Conservation (phyloP, 306 rosid genomes). For the Boehmeria nivea region DNA sequence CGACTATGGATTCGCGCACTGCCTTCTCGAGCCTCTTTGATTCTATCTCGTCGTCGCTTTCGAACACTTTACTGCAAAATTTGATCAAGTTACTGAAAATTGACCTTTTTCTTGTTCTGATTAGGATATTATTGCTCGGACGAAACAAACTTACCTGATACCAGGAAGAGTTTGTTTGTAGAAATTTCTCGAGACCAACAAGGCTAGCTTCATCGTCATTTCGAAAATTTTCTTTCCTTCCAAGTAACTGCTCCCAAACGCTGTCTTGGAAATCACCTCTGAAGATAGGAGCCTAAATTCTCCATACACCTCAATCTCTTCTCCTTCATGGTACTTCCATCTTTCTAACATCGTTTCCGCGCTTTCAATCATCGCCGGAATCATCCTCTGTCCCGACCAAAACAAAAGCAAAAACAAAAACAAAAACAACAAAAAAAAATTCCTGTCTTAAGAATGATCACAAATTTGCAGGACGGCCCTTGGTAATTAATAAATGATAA, state of each 20-base stretch:
- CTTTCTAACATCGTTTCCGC: slow-evolving; percentile 16
- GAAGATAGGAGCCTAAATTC: slow-evolving; percentile 22
- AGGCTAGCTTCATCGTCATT: slow-evolving; percentile 10
- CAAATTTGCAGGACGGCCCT: no score
- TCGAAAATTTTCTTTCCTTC: slow-evolving; percentile 25
- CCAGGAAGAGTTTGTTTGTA: slow-evolving; percentile 19
- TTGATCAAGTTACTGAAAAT: not conserved
- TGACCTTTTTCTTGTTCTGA: not conserved
- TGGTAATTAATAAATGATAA: no score
- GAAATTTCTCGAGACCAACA: slow-evolving; percentile 5
- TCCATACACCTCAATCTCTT: slow-evolving; percentile 24
- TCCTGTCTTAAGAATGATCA: no score
- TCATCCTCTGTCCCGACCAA: slow-evolving; percentile 10
- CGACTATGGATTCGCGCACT: slow-evolving; percentile 7
- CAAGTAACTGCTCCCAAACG: slow-evolving; percentile 29
- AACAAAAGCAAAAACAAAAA: not conserved
- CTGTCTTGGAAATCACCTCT: slow-evolving; percentile 26
- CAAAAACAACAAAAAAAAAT: no score
- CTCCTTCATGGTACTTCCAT: slow-evolving; percentile 19
- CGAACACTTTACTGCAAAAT: slow-evolving; percentile 15
- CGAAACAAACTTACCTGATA: slow-evolving; percentile 12
- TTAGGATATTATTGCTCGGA: not conserved
- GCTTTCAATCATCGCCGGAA: slow-evolving; percentile 16
- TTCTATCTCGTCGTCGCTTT: slow-evolving; percentile 18
- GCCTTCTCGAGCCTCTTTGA: slow-evolving; percentile 25